phyloP scores from a whole-genome alignment of 2,329 filamentous ascomycete species.

The Geosmithia morbida region DNA sequence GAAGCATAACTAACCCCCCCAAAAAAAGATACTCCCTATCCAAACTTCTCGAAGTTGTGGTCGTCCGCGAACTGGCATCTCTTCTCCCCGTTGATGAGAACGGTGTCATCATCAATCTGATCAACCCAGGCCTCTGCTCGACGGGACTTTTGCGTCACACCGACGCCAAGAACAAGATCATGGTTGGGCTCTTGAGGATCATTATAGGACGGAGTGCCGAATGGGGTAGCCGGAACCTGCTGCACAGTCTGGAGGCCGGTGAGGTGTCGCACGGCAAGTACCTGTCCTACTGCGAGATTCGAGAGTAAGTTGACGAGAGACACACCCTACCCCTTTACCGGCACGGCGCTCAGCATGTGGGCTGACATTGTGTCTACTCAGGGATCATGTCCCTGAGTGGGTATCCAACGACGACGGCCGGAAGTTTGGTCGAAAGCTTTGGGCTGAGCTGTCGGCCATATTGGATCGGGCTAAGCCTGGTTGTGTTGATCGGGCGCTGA shows the following conservation, averaged over 20 bases:
- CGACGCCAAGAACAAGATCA: neutral
- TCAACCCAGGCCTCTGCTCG: slow-evolving; percentile 15
- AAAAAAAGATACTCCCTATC: slow-evolving; percentile 3
- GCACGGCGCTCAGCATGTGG: neutral
- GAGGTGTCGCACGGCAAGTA: slow-evolving; percentile 12
- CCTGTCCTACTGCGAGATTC: slow-evolving; percentile 10
- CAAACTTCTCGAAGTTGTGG: slow-evolving; percentile 13
- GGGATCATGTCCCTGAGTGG: slow-evolving; percentile 9
- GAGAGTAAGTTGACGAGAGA: slow-evolving; percentile 13
- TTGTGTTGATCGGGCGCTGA: slow-evolving; percentile 5
- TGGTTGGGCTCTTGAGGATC: neutral
- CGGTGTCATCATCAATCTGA: slow-evolving; percentile 15
- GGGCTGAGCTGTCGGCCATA: slow-evolving; percentile 12
- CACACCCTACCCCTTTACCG: too few relatives aligned
- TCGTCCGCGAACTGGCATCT: slow-evolving; percentile 11
- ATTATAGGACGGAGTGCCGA: slow-evolving; percentile 7
- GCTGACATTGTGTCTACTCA: neutral
- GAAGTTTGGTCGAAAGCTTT: slow-evolving; percentile 10
- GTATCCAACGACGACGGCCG: slow-evolving; percentile 7
- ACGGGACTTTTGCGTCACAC: slow-evolving; percentile 6
- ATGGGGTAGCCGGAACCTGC: slow-evolving; percentile 12
- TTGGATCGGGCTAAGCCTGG: slow-evolving; percentile 13
- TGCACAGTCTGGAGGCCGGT: slow-evolving; percentile 9
- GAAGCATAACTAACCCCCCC: too few relatives aligned
- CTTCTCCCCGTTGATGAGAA: slow-evolving; percentile 10